These are phyloP conservation scores for Microstegium vimineum DNA, from an alignment of 176 grass and related monocot genomes.

Conservation along the genomic window DNA sequence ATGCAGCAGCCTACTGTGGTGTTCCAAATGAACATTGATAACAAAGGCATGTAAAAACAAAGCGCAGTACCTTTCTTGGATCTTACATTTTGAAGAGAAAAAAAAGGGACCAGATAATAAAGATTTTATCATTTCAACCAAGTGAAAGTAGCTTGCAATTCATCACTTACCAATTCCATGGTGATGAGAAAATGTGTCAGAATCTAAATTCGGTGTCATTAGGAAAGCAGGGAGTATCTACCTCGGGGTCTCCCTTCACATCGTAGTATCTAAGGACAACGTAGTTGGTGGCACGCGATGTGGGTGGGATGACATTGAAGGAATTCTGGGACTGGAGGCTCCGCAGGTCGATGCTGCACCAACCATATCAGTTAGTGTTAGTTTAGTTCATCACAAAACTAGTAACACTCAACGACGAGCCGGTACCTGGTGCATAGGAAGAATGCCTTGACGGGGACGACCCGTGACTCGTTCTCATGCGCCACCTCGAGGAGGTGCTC, in stretches of 20 bases:
- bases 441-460: constrained; percentile 93
- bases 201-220: neutral
- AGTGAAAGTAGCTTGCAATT: neutral
- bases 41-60: neutral
- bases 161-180: neutral
- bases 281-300: constrained; percentile 86
- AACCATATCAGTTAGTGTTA: neutral
- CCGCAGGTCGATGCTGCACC: constrained; percentile 78
- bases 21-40: neutral
- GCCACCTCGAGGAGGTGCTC: constrained; percentile 77
- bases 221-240: neutral
- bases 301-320: constrained; percentile 91
- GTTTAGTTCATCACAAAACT: neutral
- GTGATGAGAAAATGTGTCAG: neutral
- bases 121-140: neutral
- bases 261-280: constrained; percentile 91
- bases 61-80: neutral
- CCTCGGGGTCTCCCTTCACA: constrained; percentile 83
- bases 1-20: neutral
- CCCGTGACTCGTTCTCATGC: constrained; percentile 72
- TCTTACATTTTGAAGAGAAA: neutral
- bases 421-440: constrained; percentile 84
- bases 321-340: constrained; percentile 89
- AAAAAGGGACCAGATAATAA: neutral
- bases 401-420: neutral